Conservation (phyloP, 192 early-diverging fungal species). For the Entomortierella chlamydospora region DNA sequence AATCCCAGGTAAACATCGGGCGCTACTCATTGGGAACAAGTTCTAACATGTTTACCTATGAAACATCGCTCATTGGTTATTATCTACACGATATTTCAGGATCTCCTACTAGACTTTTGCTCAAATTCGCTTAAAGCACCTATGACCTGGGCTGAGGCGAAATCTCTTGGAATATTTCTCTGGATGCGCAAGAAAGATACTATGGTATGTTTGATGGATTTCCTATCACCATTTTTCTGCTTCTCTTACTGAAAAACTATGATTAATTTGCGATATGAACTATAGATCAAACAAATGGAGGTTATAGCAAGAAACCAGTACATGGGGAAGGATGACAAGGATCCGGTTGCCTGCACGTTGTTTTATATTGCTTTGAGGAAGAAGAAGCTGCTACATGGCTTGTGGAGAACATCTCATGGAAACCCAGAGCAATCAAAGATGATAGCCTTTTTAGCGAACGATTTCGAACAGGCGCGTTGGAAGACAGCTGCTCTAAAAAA, state of each 20-base stretch:
- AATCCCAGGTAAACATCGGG: conserved; percentile 86
- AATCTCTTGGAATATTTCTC: conserved; percentile 83
- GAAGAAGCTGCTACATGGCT: conserved; percentile 87
- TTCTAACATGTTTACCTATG: no score
- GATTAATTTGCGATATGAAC: background rate
- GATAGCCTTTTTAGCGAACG: conserved; percentile 91
- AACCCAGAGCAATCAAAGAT: conserved; percentile 91
- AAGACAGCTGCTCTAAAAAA: conserved; percentile 96
- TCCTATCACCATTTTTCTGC: background rate
- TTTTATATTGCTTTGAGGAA: conserved; percentile 93
- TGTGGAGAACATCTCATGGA: conserved; percentile 87
- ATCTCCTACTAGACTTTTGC: conserved; percentile 73
- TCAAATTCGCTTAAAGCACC: conserved; percentile 64
- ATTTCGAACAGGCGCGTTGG: conserved; percentile 93
- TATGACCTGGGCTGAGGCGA: conserved; percentile 85
- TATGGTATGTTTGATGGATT: conserved; percentile 62
- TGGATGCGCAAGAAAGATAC: conserved; percentile 85
- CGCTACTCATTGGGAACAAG: no score
- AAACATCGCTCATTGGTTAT: no score
- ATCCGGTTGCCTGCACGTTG: conserved; percentile 87
- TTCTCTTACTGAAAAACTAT: background rate
- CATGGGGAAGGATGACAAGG: conserved; percentile 76
- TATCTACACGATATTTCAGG: conserved; percentile 43
- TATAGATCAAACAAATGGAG: conserved; percentile 76
- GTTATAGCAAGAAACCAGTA: conserved; percentile 92